Evolutionary conservation across 1,284 basidiomycete species (phyloP), one percentile per base, ranked within the genome.

Genomic region (Malassezia pachydermatis): DNA sequence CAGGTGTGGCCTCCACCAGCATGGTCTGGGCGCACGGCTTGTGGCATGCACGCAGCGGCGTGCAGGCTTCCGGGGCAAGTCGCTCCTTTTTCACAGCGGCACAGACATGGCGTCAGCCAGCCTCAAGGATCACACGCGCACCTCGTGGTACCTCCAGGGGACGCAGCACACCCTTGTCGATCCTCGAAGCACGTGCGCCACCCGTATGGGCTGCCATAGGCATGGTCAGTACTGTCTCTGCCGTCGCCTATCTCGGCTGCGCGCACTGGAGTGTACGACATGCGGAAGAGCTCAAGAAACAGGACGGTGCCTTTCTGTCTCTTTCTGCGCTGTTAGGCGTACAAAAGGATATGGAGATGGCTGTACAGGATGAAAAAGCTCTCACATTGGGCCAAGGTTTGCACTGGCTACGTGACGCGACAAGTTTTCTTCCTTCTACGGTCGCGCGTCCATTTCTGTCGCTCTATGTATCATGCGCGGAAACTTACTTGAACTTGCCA

Each of bases 401-500:
- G 11, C 17, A 45, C 24, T 16, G 42, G 10, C 40, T 49, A 3
- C 17, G n/a, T 6, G 19, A 22, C 19, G 9, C 16, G 11, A 16
- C 30, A 10, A 19, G 28, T 7, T 27, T 10, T 5, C 13, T 37
- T 5, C 49, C 49, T 3, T 14, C 19, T 2, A 11, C 20, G 14
- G 38, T 47, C 17, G 39, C 25, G 2, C 36, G 38, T 4, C 16
- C 25, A 9, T 14, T 34, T 16, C 34, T 52, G 16, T 33, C 34
- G 11, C 6, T 23, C 17, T 62, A 58, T 41, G 39, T 56, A 17
- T 45, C 43, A 0, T 20, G 24, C 5, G 55, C 62, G 1, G 57
- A 66, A 3, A 42, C 44, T 29, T 65, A 63, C 22, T 16, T 63
- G 16, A 51, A 54, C 1, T 48, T 66, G 1, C 46, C 59, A 2